A percentile compares a stretch with the other conserved stretches of the same genome.
Evolutionary conservation across 805 yeast genomes (phyloP).

Genomic region (Starmera amethionina): DNA sequence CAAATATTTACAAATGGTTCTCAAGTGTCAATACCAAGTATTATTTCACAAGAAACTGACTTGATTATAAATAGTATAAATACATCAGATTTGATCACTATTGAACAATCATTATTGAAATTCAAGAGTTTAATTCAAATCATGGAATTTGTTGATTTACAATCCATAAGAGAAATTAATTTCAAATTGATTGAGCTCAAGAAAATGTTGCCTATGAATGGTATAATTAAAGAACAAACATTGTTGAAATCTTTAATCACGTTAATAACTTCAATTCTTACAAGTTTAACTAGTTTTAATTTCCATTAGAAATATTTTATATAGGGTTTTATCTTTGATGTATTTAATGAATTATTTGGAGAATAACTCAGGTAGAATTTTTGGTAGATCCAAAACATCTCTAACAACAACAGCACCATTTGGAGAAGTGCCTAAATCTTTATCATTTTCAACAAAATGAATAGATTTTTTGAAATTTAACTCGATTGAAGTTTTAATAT

Average conservation of each 20-base stretch:
- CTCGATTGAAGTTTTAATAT: constrained; percentile 62
- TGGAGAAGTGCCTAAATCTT: constrained; percentile 30
- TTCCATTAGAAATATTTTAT: too few relatives aligned
- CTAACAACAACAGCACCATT: constrained; percentile 44
- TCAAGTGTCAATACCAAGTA: too few relatives aligned
- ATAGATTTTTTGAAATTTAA: constrained; percentile 66
- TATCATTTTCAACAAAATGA: constrained; percentile 67
- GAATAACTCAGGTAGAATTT: constrained; percentile 16
- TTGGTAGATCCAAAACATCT: constrained; percentile 42
- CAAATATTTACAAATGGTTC: too few relatives aligned
- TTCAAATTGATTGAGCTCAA: neutral
- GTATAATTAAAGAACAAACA: neutral
- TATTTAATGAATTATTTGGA: neutral
- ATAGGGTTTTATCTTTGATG: neutral
- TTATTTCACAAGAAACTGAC: too few relatives aligned
- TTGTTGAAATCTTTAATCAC: neutral
- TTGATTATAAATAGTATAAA: too few relatives aligned
- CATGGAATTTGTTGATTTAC: too few relatives aligned
- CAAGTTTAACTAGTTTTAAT: neutral
- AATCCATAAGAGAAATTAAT: too few relatives aligned
- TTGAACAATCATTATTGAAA: too few relatives aligned
- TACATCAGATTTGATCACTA: too few relatives aligned
- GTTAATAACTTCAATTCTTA: neutral
- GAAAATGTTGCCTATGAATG: neutral
- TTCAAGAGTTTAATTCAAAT: too few relatives aligned